Evolutionary conservation across 2,329 filamentous ascomycete genomes (phyloP).

Genomic region (Bertia moriformis): DNA sequence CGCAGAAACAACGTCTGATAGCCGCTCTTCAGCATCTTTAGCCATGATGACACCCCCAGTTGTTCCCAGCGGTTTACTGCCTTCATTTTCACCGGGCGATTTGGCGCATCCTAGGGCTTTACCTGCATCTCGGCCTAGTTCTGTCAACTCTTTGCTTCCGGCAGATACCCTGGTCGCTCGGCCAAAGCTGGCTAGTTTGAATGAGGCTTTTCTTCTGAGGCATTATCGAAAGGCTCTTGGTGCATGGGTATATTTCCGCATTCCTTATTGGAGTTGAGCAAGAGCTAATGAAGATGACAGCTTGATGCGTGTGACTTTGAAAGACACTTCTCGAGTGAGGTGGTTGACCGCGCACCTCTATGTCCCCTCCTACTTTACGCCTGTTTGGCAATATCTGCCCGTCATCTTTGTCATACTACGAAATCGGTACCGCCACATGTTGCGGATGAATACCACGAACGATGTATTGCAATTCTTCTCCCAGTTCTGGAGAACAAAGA

Average conservation of each 20-base stretch:
- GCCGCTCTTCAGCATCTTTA: neutral
- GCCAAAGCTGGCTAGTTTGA: neutral
- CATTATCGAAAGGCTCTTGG: slow-evolving; percentile 1
- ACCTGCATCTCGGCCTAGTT: neutral
- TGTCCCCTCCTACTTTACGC: slow-evolving; percentile 2
- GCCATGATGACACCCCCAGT: too few species aligned
- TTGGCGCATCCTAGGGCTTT: neutral
- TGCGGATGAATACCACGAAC: slow-evolving; percentile 3
- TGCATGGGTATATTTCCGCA: slow-evolving; percentile 1
- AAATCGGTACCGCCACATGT: neutral
- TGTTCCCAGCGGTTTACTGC: too few species aligned
- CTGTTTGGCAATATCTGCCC: slow-evolving; percentile 2
- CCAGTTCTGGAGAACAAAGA: slow-evolving; percentile 1
- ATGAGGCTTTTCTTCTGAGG: slow-evolving; percentile 2
- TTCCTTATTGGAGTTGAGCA: too few species aligned
- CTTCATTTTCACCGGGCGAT: neutral
- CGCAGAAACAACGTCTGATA: neutral
- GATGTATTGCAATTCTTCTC: slow-evolving; percentile 1
- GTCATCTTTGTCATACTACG: slow-evolving; percentile 1
- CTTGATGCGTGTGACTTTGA: slow-evolving; percentile 1
- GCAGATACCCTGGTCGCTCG: neutral
- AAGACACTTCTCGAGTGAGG: neutral
- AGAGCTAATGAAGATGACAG: too few species aligned
- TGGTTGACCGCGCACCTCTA: slow-evolving; percentile 1
- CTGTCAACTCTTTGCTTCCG: neutral